These are phyloP conservation scores for Acacia confusa DNA, from an alignment of 306 rosid genomes.

Conservation along the genomic window DNA sequence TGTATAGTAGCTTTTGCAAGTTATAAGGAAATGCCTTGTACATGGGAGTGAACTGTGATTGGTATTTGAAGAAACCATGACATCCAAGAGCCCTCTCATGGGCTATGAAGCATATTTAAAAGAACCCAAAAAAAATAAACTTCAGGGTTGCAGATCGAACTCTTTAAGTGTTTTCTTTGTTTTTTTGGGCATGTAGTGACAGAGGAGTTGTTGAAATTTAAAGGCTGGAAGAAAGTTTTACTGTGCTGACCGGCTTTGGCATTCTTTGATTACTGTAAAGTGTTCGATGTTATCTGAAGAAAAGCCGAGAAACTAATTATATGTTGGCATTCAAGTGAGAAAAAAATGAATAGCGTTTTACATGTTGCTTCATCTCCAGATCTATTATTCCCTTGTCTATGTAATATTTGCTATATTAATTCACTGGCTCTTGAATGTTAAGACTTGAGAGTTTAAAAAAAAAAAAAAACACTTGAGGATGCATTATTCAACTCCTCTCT, in stretches of 20 bases:
- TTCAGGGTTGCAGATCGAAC: neutral
- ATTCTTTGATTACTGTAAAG: neutral
- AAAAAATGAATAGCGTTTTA: neutral
- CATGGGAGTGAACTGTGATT: neutral
- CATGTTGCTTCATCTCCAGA: neutral
- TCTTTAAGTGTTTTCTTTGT: neutral
- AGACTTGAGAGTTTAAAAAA: neutral
- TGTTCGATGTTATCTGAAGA: neutral
- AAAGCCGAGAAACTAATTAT: neutral
- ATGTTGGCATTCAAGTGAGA: neutral
- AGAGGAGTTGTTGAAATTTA: neutral
- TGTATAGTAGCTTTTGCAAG: neutral
- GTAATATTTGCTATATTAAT: neutral
- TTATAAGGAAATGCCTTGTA: neutral
- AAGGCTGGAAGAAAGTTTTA: neutral
- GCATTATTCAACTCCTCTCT: too few relatives aligned
- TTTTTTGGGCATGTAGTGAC: neutral
- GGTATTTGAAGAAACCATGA: neutral
- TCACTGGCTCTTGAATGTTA: neutral
- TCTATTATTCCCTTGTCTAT: neutral
- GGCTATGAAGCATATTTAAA: neutral
- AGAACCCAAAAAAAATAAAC: neutral
- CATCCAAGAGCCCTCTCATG: neutral
- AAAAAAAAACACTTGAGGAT: neutral
- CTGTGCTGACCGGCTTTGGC: too few relatives aligned